A percentile compares a stretch with the other conserved stretches of the same genome.
phyloP scores from a whole-genome alignment of 2,329 filamentous ascomycete species.

The Microsporum ferrugineum region DNA sequence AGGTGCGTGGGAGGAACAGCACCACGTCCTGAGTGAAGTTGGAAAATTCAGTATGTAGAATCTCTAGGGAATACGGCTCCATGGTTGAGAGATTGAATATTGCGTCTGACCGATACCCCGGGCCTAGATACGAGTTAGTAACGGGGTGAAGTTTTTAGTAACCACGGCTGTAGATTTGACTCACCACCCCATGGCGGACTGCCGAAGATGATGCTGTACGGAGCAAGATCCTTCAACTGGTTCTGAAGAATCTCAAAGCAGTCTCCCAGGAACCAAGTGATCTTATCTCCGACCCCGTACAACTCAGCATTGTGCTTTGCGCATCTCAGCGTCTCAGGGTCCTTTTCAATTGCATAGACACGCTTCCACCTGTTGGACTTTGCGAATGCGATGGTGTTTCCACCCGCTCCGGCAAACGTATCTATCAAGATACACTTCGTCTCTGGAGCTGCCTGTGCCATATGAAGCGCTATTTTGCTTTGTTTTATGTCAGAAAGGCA shows the following conservation, averaged over 20 bases:
- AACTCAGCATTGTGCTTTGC: constrained; percentile 84
- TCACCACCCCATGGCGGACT: constrained; percentile 65
- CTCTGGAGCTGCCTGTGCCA: constrained; percentile 45
- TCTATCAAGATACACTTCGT: constrained; percentile 64
- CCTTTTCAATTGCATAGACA: constrained; percentile 80
- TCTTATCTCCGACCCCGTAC: constrained; percentile 65
- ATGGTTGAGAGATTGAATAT: constrained; percentile 78
- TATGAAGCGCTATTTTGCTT: constrained; percentile 64
- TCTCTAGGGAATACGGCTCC: constrained; percentile 67
- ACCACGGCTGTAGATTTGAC: constrained; percentile 13
- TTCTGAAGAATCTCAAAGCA: constrained; percentile 61
- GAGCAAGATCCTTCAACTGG: constrained; percentile 38
- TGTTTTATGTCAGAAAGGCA: background rate
- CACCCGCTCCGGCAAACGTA: constrained; percentile 81
- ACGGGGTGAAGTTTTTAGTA: background rate
- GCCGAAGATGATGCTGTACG: constrained; percentile 53
- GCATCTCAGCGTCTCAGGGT: constrained; percentile 68
- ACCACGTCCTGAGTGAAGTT: constrained; percentile 45
- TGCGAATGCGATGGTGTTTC: constrained; percentile 92
- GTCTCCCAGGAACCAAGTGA: constrained; percentile 79
- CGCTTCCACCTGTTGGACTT: constrained; percentile 65
- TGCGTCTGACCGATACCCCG: constrained; percentile 50
- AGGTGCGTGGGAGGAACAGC: constrained; percentile 76
- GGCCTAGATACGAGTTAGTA: constrained; percentile 35
- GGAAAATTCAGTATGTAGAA: constrained; percentile 53